phyloP scores from a whole-genome alignment of 2,329 filamentous ascomycete species.

The Aspergillus aculeatus region DNA sequence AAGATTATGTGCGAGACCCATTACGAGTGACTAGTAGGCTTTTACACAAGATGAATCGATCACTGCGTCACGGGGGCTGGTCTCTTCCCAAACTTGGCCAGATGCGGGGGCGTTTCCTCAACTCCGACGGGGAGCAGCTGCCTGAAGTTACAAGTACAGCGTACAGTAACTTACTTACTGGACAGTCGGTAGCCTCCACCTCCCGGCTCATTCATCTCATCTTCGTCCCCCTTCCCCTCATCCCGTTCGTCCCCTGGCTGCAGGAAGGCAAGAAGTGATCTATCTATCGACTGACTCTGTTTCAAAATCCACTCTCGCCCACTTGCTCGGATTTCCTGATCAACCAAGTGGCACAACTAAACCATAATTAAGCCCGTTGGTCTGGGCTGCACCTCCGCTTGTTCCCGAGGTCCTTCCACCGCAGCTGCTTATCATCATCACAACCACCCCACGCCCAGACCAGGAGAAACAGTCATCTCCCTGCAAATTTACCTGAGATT shows the following conservation, averaged over 20 bases:
- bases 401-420: conserved; percentile 6
- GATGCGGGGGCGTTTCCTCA: conserved; percentile 7
- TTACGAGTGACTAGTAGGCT: neutral
- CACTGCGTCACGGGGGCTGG: conserved; percentile 1
- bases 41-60: neutral
- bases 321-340: neutral
- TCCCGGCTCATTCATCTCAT: neutral
- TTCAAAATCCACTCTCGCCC: neutral
- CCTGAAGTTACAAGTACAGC: conserved; percentile 1
- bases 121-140: conserved; percentile 10
- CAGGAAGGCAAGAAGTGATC: neutral
- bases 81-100: conserved; percentile 4
- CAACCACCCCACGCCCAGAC: neutral
- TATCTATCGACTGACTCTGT: neutral
- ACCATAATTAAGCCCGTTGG: neutral
- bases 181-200: neutral
- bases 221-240: neutral
- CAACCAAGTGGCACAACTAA: neutral
- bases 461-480: neutral
- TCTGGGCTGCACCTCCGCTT: conserved; percentile 7
- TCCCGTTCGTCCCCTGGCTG: neutral
- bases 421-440: conserved; percentile 8
- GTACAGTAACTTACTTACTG: neutral
- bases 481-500: neutral
- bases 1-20: neutral